Evolutionary conservation across 345 rosid species (phyloP).

Genomic region (Dipteronia sinensis): DNA sequence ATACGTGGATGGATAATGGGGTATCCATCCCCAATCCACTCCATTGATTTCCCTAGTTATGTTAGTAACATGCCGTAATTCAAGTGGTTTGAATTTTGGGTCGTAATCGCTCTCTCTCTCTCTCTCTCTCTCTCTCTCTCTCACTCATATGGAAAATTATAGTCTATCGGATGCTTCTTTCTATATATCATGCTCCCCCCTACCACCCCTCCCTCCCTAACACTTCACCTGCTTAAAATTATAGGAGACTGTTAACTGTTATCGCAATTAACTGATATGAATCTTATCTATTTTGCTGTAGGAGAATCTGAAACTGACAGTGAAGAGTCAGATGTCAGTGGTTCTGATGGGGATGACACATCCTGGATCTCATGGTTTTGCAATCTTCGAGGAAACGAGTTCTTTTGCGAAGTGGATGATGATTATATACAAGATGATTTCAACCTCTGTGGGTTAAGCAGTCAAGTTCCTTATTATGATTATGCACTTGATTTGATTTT

Average conservation of each 20-base stretch:
- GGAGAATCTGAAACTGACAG: conserved; percentile 93
- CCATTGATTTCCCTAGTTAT: neutral
- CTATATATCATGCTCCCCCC: neutral
- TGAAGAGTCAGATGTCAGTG: conserved; percentile 95
- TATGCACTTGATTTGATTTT: conserved; percentile 96
- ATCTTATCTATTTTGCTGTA: conserved; percentile 23
- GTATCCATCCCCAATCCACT: too few relatives aligned
- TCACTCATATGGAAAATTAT: neutral
- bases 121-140: neutral
- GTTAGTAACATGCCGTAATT: neutral
- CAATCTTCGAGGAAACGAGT: conserved; percentile 92
- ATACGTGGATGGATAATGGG: too few relatives aligned
- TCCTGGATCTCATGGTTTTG: conserved; percentile 99
- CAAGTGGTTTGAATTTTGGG: neutral
- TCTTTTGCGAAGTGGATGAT: conserved; percentile 99
- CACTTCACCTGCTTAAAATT: neutral
- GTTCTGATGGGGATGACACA: conserved; percentile 96
- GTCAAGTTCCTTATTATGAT: conserved; percentile 97
- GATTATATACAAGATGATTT: conserved; percentile 98
- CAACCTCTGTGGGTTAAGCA: conserved; percentile 90
- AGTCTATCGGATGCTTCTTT: neutral
- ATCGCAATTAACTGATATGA: conserved; percentile 8
- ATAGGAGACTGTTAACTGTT: neutral
- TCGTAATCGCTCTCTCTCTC: neutral
- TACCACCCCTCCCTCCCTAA: neutral